Evolutionary conservation across 1,139 yeast species (phyloP).

Genomic region (Pichiaceae sp.): DNA sequence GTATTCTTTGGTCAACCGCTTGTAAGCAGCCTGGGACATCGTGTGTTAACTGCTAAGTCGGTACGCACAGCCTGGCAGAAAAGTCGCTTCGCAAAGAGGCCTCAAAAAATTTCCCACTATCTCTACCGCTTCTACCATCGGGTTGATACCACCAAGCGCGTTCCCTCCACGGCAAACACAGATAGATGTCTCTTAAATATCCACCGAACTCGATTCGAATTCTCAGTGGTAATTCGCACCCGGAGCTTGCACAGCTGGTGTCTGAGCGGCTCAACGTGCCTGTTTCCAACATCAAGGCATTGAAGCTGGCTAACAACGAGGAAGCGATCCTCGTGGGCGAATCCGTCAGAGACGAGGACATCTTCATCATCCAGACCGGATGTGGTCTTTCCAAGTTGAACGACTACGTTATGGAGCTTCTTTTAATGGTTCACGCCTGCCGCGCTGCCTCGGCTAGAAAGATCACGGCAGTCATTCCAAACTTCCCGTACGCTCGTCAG

Average conservation of each 20-base stretch:
- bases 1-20: conserved; percentile 68
- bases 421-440: conserved; percentile 70
- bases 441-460: conserved; percentile 72
- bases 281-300: conserved; percentile 57
- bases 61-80: no score
- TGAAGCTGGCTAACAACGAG: conserved; percentile 65
- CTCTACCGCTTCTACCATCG: no score
- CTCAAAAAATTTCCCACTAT: neutral
- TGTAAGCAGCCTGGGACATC: conserved; percentile 26
- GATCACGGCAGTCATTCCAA: conserved; percentile 72
- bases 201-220: conserved; percentile 59
- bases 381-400: conserved; percentile 56
- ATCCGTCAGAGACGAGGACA: conserved; percentile 72
- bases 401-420: conserved; percentile 62
- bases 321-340: conserved; percentile 67
- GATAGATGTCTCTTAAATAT: conserved; percentile 24
- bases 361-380: conserved; percentile 65
- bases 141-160: no score
- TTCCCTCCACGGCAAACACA: no score
- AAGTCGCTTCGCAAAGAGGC: no score
- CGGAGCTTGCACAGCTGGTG: conserved; percentile 74
- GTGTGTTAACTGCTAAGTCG: neutral
- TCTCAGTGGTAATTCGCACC: conserved; percentile 85
- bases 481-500: conserved; percentile 78
- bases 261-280: conserved; percentile 55